A percentile compares a stretch with the other conserved stretches of the same genome.
phyloP scores from a whole-genome alignment of 306 rosid species.

The Prunus mongolica region DNA sequence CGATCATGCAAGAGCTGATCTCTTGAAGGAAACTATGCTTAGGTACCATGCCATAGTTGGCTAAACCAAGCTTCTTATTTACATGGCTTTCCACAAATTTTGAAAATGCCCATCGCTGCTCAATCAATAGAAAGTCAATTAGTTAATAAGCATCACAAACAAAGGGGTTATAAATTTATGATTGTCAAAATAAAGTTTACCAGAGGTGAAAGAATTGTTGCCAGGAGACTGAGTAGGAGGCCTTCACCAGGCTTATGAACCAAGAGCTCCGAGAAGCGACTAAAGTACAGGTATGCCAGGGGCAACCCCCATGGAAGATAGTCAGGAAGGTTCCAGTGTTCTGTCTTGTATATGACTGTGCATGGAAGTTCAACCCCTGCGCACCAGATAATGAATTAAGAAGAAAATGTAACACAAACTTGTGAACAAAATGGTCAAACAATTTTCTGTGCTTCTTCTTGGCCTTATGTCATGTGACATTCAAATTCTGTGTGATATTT shows the following conservation, averaged over 20 bases:
- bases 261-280: constrained; percentile 57
- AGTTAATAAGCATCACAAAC: neutral
- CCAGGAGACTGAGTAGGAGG: constrained; percentile 43
- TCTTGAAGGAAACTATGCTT: constrained; percentile 47
- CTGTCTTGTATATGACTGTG: constrained; percentile 49
- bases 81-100: constrained; percentile 59
- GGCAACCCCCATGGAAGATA: constrained; percentile 67
- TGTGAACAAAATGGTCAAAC: neutral
- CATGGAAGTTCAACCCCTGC: constrained; percentile 56
- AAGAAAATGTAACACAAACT: neutral
- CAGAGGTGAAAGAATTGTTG: constrained; percentile 54
- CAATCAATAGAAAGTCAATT: neutral
- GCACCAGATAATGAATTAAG: neutral
- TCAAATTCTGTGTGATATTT: neutral
- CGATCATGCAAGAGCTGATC: constrained; percentile 35
- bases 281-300: constrained; percentile 40
- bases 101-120: constrained; percentile 54
- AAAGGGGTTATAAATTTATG: no score
- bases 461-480: neutral
- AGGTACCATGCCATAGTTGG: constrained; percentile 66
- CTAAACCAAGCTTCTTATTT: constrained; percentile 37
- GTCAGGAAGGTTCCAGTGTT: constrained; percentile 59
- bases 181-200: constrained; percentile 18
- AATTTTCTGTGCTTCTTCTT: neutral
- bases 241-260: constrained; percentile 68